Conservation (phyloP, 306 rosid genomes). For the Fragaria iinumae region DNA sequence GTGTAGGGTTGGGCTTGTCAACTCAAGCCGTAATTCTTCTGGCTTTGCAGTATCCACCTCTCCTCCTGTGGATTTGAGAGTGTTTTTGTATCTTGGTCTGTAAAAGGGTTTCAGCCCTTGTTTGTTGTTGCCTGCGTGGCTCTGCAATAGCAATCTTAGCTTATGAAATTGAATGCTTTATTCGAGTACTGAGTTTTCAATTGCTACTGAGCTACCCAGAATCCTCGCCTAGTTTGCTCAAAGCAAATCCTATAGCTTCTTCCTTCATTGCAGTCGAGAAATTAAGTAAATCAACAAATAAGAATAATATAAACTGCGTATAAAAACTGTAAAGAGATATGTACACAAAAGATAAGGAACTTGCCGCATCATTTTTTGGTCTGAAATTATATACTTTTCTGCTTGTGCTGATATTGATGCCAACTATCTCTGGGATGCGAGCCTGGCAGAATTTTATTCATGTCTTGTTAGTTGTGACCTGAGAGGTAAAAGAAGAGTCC, state of each 20-base stretch:
- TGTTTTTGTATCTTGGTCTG: neutral
- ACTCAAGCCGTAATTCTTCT: neutral
- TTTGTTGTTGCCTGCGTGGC: neutral
- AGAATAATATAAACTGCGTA: neutral
- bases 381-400: neutral
- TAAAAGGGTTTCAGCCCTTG: slow-evolving; percentile 6
- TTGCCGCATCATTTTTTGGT: neutral
- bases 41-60: neutral
- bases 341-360: neutral
- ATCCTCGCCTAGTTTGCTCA: neutral
- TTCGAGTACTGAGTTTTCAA: neutral
- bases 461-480: neutral
- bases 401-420: neutral
- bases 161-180: slow-evolving; percentile 1
- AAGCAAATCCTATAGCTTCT: slow-evolving; percentile 1
- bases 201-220: slow-evolving; percentile 1
- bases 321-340: neutral
- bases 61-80: neutral
- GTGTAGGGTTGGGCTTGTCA: neutral
- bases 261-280: neutral
- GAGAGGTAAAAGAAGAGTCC: neutral
- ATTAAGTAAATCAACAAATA: neutral
- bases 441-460: neutral
- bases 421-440: neutral
- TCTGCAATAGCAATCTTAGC: neutral